A percentile compares a stretch with the other conserved stretches of the same genome.
Conservation (phyloP, 768 basidiomycete genomes). For the Boletus reticulatus region DNA sequence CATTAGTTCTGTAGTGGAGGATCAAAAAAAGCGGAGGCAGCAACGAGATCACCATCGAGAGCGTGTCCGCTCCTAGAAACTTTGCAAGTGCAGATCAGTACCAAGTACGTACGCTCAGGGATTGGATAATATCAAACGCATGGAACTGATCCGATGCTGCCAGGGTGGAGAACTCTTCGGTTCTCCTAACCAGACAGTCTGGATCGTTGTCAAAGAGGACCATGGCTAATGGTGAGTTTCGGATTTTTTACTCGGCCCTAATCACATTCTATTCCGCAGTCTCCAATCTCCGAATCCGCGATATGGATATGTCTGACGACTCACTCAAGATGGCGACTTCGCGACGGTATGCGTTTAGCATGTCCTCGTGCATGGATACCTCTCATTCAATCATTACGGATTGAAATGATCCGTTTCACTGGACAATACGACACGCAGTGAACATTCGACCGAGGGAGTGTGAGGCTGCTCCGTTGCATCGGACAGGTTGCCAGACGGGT, state of each 20-base stretch:
- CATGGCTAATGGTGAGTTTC: not conserved
- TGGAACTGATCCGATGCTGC: not conserved
- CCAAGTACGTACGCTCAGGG: too few relatives aligned
- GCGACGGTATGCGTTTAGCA: not conserved
- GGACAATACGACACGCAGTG: not conserved
- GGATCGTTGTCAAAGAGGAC: not conserved
- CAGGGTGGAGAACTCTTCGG: not conserved
- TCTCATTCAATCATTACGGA: too few relatives aligned
- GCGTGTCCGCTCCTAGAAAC: too few relatives aligned
- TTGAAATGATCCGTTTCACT: not conserved
- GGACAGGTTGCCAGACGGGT: constrained; percentile 80
- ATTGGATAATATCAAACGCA: too few relatives aligned
- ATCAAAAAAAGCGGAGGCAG: too few relatives aligned
- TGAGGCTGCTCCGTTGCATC: not conserved
- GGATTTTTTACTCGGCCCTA: too few relatives aligned
- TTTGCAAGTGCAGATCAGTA: too few relatives aligned
- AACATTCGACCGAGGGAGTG: not conserved
- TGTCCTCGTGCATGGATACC: too few relatives aligned
- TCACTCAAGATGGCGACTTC: not conserved
- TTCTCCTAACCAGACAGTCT: not conserved
- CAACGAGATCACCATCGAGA: too few relatives aligned
- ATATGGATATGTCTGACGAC: not conserved
- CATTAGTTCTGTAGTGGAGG: too few relatives aligned
- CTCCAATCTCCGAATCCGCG: not conserved
- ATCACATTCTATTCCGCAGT: not conserved